Base-by-base conservation (phyloP, 768 basidiomycete genomes). In the Hemileccinum rubropunctum region DNA sequence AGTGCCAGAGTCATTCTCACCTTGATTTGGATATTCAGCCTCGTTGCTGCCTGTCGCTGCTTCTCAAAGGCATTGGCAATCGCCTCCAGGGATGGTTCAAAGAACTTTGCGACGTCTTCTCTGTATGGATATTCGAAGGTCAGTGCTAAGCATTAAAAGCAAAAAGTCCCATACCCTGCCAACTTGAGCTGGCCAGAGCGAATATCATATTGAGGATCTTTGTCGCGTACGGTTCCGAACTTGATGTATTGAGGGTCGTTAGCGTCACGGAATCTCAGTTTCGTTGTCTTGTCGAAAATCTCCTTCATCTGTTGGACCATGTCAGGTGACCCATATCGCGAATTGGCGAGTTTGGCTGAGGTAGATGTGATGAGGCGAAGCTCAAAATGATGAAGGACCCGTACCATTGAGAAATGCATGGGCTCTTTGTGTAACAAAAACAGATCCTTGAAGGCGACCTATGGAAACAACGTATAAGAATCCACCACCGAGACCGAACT, bases 381-480 rank as follows among this genome's bases (percentile, higher is more conserved):
- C 15, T 8, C 9, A 8, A 11, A 38, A 23, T 32, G 18, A 17
- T 3, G 7, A 38, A 1, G 0, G 27, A 6, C 10, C 26, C 59
- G 14, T 35, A 71, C 75, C 49, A 37, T 43, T 47, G 8, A 74
- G 53, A 28, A 66, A 66, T 15, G 27, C 21, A 20, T 49, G 52
- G 0, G 70, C 71, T 26, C 67, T 49, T 13, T 51, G 52, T 8
- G 63, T 70, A 3, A 76, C 71, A 18, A 64, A 61, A 4, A 72
- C 66, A 5, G 73, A 71, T 4, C 74, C 74, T 48, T 70, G 68
- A 9, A 74, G 56, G 14, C 62, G 56, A 56, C 73, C 75, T 76
- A 41, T 6, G 14, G 12, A 9, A 4, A 26, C 4, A 21, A 18
- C n/a, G 17, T 10, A 39, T 32, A 8, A 26, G 18, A 6, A 44